These are phyloP conservation scores for Paraconiothyrium sp. DNA, from an alignment of 2,329 filamentous ascomycete genomes.

Conservation along the genomic window DNA sequence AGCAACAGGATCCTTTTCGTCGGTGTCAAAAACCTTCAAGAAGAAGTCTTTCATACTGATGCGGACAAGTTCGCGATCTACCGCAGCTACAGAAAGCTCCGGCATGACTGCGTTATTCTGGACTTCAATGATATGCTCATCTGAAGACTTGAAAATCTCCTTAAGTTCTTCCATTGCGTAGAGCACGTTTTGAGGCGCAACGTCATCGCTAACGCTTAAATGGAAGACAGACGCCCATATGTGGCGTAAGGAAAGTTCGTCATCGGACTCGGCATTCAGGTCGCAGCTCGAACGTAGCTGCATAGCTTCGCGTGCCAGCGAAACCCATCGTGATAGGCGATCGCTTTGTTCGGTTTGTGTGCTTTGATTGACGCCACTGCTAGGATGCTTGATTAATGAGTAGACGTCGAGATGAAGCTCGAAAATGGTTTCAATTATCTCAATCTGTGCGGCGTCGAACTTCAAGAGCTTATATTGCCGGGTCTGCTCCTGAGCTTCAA, in stretches of 20 bases:
- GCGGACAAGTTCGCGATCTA: conserved; percentile 90
- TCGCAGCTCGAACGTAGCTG: conserved; percentile 44
- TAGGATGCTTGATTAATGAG: conserved; percentile 68
- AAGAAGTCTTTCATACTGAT: conserved; percentile 98
- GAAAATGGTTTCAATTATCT: conserved; percentile 69
- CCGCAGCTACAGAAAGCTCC: conserved; percentile 81
- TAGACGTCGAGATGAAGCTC: conserved; percentile 75
- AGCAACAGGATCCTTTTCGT: conserved; percentile 79
- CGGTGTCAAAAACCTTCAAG: conserved; percentile 84
- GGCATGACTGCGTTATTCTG: conserved; percentile 90
- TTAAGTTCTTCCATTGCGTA: conserved; percentile 72
- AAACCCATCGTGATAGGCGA: conserved; percentile 68
- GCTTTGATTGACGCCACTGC: conserved; percentile 63
- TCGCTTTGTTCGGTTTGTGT: conserved; percentile 66
- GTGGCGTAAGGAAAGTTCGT: conserved; percentile 66
- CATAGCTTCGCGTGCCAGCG: conserved; percentile 65
- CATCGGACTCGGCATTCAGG: conserved; percentile 33
- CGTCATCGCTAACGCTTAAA: conserved; percentile 65
- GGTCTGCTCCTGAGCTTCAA: conserved; percentile 30
- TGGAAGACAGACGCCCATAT: conserved; percentile 73
- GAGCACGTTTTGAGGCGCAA: conserved; percentile 67
- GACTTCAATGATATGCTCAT: conserved; percentile 66
- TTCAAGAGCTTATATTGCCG: conserved; percentile 32
- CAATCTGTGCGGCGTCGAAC: conserved; percentile 53
- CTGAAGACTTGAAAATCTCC: conserved; percentile 59